A percentile compares a stretch with the other conserved stretches of the same genome.
Evolutionary conservation across 148 eudicot genomes (phyloP).

Genomic region (Vaccinium macrocarpon): DNA sequence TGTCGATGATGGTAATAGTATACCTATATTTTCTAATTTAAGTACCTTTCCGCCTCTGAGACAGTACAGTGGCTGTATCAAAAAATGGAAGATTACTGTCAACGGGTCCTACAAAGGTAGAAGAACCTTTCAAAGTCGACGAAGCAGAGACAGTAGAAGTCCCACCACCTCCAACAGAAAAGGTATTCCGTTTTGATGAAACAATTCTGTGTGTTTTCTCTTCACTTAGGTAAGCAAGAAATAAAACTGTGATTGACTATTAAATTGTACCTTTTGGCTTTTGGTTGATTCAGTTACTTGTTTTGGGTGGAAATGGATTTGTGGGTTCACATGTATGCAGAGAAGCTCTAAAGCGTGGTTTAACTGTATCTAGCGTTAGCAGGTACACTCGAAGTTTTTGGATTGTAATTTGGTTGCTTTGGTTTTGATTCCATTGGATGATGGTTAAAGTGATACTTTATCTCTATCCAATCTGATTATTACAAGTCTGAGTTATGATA

Average conservation of each 20-base stretch:
- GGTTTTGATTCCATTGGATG: background rate
- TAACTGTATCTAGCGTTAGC: slow-evolving; percentile 59
- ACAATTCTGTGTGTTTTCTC: background rate
- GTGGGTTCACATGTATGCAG: slow-evolving; percentile 65
- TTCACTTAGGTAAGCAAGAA: background rate
- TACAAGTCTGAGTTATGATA: background rate
- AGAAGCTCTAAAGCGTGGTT: slow-evolving; percentile 57
- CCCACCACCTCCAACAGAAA: slow-evolving; percentile 57
- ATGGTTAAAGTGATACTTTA: background rate
- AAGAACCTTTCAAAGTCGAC: slow-evolving; percentile 44
- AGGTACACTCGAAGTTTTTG: slow-evolving; percentile 28
- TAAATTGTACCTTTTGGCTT: slow-evolving; percentile 14
- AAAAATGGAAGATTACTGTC: slow-evolving; percentile 48
- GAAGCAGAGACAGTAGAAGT: slow-evolving; percentile 62
- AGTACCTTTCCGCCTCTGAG: slow-evolving; percentile 7
- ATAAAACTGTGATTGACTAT: background rate
- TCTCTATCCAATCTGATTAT: background rate
- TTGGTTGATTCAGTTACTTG: slow-evolving; percentile 46
- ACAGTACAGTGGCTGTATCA: slow-evolving; percentile 30
- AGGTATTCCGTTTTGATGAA: slow-evolving; percentile 27
- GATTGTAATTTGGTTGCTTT: background rate
- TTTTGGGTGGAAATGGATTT: slow-evolving; percentile 67
- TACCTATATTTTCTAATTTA: slow-evolving; percentile 3
- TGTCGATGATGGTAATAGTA: background rate
- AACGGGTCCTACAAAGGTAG: slow-evolving; percentile 35